Conservation (phyloP, 768 basidiomycete genomes). For the Tephrocybe sp. region DNA sequence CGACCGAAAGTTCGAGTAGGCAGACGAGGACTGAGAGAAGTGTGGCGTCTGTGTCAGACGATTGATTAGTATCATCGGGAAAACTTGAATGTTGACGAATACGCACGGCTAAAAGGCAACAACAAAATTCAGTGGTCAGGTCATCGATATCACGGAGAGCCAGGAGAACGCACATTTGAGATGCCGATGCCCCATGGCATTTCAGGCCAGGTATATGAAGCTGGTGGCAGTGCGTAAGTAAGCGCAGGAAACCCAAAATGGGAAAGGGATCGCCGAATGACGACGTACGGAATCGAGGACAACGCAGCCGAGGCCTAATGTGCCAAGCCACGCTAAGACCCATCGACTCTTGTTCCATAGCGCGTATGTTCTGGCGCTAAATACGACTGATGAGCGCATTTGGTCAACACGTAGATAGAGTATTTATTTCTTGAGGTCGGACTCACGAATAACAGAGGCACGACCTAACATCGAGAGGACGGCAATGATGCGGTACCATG, state of each 20-base stretch:
- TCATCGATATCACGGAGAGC: too few relatives aligned
- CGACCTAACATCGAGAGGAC: slow-evolving; percentile 7
- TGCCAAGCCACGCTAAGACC: slow-evolving; percentile 14
- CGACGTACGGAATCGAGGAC: slow-evolving; percentile 13
- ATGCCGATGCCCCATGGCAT: slow-evolving; percentile 13
- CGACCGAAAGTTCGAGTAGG: slow-evolving; percentile 11
- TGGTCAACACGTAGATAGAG: not conserved
- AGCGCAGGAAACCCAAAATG: too few relatives aligned
- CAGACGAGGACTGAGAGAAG: slow-evolving; percentile 15
- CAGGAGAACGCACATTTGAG: too few relatives aligned
- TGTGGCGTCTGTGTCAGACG: slow-evolving; percentile 15
- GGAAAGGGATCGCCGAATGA: not conserved
- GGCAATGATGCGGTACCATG: not conserved
- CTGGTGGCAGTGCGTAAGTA: not conserved
- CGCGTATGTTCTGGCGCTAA: slow-evolving; percentile 20
- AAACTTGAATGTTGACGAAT: too few relatives aligned
- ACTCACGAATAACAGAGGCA: slow-evolving; percentile 20
- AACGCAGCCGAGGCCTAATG: slow-evolving; percentile 13
- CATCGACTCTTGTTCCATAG: slow-evolving; percentile 14
- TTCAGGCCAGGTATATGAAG: slow-evolving; percentile 15
- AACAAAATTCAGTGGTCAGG: too few relatives aligned
- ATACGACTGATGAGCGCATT: slow-evolving; percentile 18
- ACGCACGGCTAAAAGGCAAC: too few relatives aligned
- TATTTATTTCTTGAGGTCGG: not conserved
- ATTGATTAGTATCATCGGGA: too few relatives aligned